phyloP scores from a whole-genome alignment of 139 green algal species.

The Yamagishiella unicocca region DNA sequence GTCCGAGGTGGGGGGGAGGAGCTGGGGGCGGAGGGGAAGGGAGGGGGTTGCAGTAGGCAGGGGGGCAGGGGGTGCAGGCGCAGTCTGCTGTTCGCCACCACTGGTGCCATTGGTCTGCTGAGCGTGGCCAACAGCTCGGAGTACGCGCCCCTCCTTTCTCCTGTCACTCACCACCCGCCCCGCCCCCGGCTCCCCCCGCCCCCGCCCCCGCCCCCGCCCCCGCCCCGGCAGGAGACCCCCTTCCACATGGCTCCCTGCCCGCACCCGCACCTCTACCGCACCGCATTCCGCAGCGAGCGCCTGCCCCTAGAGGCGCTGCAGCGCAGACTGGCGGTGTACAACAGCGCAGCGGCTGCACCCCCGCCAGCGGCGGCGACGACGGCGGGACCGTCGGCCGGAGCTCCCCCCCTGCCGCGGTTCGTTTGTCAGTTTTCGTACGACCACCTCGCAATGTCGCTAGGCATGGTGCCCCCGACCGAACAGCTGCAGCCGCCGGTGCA shows the following conservation, averaged over 20 bases:
- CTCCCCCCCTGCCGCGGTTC: not conserved
- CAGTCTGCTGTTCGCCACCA: too few species aligned
- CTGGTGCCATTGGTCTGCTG: not conserved
- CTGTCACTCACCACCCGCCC: not conserved
- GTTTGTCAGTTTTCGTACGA: conserved; percentile 47
- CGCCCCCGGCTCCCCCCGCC: not conserved
- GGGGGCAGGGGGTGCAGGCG: too few species aligned
- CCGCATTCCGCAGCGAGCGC: conserved; percentile 22
- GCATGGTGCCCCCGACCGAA: not conserved
- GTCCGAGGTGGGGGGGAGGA: conserved; percentile 1
- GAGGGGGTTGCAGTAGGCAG: not conserved
- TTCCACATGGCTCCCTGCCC: conserved; percentile 24
- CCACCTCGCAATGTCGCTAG: conserved; percentile 21
- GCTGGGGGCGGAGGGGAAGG: not conserved
- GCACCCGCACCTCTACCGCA: conserved; percentile 37
- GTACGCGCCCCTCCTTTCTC: not conserved
- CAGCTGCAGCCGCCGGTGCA: too few species aligned
- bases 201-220: not conserved
- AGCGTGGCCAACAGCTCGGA: not conserved
- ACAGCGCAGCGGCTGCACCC: not conserved
- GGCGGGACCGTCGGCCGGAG: not conserved
- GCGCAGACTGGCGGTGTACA: not conserved
- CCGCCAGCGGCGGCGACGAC: not conserved
- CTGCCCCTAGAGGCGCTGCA: conserved; percentile 33
- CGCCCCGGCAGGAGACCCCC: conserved; percentile 27